These are phyloP conservation scores for Holtermanniella nyarrowii DNA, from an alignment of 768 basidiomycete species.

Conservation along the genomic window DNA sequence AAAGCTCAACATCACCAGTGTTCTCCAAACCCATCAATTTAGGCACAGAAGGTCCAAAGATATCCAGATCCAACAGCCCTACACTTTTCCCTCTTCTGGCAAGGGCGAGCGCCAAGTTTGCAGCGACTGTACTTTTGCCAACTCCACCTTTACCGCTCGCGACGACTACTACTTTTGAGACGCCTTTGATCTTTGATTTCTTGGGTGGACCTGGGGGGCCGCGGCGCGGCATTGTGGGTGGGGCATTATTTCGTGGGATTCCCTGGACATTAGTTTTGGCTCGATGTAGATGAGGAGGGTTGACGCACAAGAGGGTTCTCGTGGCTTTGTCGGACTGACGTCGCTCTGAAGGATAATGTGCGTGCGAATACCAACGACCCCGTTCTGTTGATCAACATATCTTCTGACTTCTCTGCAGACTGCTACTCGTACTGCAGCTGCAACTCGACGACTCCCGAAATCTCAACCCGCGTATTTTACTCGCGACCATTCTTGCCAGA, in stretches of 20 bases:
- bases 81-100: constrained; percentile 48
- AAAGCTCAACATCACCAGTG: constrained; percentile 66
- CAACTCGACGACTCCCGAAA: too few species aligned
- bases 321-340: constrained; percentile 12
- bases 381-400: too few species aligned
- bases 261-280: constrained; percentile 41
- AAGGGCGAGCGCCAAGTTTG: constrained; percentile 45
- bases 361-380: too few species aligned
- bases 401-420: too few species aligned
- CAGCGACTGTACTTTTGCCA: constrained; percentile 86
- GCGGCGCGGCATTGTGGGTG: constrained; percentile 44
- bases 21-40: constrained; percentile 81
- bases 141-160: constrained; percentile 94
- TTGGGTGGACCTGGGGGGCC: constrained; percentile 31
- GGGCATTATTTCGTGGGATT: constrained; percentile 41
- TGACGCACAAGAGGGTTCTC: constrained; percentile 37
- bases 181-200: constrained; percentile 49
- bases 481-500: too few species aligned
- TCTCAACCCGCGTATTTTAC: too few species aligned
- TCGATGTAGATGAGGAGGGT: background rate
- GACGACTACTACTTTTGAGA: constrained; percentile 69
- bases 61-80: constrained; percentile 84
- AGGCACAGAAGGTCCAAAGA: constrained; percentile 90
- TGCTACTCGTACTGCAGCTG: too few species aligned
- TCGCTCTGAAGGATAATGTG: too few species aligned